Evolutionary conservation across 1,284 basidiomycete species (phyloP).

Genomic region (Microstroma glucosiphilum): DNA sequence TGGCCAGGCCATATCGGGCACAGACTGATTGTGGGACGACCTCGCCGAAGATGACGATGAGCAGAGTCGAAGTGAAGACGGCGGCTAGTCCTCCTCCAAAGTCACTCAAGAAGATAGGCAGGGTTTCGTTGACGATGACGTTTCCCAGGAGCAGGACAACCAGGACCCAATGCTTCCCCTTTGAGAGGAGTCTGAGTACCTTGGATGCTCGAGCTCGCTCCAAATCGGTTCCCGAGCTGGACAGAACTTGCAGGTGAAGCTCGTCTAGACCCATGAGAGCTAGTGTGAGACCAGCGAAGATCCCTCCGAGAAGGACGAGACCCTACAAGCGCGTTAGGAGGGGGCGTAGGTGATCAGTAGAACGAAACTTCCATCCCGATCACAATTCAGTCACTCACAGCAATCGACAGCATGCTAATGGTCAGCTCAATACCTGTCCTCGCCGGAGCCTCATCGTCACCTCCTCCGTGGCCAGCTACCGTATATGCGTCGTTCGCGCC

Average conservation of each 20-base stretch:
- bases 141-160: conserved; percentile 74
- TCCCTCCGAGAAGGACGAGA: conserved; percentile 51
- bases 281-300: conserved; percentile 65
- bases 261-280: conserved; percentile 93
- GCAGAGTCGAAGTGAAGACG: conserved; percentile 42
- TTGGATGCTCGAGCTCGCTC: conserved; percentile 53
- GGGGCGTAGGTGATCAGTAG: background rate
- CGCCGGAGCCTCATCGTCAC: conserved; percentile 4
- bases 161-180: conserved; percentile 87
- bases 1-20: conserved; percentile 81
- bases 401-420: conserved; percentile 34
- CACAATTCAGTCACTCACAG: conserved; percentile 9
- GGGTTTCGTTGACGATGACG: conserved; percentile 63
- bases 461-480: background rate
- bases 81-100: conserved; percentile 46
- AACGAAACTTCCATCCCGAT: background rate
- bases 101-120: conserved; percentile 51
- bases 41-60: conserved; percentile 55
- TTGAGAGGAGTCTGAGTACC: conserved; percentile 62
- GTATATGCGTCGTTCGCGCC: background rate
- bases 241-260: conserved; percentile 78
- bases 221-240: conserved; percentile 68
- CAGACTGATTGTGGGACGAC: conserved; percentile 58
- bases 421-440: conserved; percentile 30
- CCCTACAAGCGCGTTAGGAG: conserved; percentile 10